phyloP scores from a whole-genome alignment of 1,284 basidiomycete genomes.

The Moesziomyces sp. region DNA sequence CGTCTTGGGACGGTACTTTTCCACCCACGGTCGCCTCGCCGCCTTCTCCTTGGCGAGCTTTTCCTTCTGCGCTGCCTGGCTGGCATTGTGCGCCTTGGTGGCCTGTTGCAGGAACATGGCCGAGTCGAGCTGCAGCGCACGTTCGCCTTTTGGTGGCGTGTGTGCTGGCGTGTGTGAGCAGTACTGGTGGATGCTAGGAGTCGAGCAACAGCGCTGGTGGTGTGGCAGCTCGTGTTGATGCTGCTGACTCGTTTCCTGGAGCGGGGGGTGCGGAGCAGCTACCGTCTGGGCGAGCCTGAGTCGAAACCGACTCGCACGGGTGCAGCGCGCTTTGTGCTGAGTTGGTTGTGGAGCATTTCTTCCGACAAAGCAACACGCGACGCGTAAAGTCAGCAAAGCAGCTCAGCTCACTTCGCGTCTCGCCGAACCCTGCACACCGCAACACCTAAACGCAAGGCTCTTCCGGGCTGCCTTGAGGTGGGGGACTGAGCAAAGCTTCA shows the following conservation, averaged over 20 bases:
- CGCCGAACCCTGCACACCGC: not conserved
- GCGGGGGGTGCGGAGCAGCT: no score
- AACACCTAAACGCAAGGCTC: no score
- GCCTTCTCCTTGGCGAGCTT: slow-evolving; percentile 45
- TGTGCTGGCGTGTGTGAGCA: no score
- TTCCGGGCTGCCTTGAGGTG: no score
- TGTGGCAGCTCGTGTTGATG: not conserved
- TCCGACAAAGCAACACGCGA: slow-evolving; percentile 13
- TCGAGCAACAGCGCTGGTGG: not conserved
- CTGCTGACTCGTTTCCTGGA: no score
- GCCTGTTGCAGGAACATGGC: slow-evolving; percentile 46
- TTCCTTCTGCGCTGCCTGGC: slow-evolving; percentile 40
- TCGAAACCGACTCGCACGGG: slow-evolving; percentile 23
- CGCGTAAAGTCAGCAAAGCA: slow-evolving; percentile 26
- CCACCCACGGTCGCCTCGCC: slow-evolving; percentile 88
- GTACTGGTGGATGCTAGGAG: not conserved
- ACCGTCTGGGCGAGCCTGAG: not conserved
- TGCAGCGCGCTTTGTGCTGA: not conserved
- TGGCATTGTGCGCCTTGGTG: slow-evolving; percentile 31
- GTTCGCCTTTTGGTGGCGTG: no score
- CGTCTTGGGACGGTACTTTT: slow-evolving; percentile 98
- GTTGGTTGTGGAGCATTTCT: slow-evolving; percentile 13
- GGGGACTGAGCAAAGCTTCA: no score
- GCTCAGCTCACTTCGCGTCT: not conserved
- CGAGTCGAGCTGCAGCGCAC: not conserved